phyloP scores from a whole-genome alignment of 306 rosid genomes.

The Abrus pulchellus region DNA sequence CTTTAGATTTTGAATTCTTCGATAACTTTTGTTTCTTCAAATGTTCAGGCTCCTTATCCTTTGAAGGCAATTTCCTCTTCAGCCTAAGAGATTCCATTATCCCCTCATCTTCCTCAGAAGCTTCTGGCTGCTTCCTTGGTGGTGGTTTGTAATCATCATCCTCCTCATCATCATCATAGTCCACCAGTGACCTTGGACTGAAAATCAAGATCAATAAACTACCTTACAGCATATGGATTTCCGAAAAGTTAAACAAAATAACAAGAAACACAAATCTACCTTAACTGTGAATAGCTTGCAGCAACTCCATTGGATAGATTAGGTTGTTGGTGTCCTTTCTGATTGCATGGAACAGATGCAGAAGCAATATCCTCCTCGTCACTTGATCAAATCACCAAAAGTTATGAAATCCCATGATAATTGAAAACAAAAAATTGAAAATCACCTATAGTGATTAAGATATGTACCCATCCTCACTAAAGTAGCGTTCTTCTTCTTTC shows the following conservation, averaged over 20 bases:
- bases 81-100: conserved; percentile 74
- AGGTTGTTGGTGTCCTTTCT: conserved; percentile 66
- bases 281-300: conserved; percentile 62
- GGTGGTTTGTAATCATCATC: conserved; percentile 95
- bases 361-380: conserved; percentile 93
- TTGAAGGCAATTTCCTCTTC: conserved; percentile 73
- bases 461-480: conserved; percentile 85
- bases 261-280: conserved; percentile 56
- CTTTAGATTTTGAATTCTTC: conserved; percentile 73
- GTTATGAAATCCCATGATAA: conserved; percentile 37
- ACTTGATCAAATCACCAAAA: conserved; percentile 56
- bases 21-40: conserved; percentile 76
- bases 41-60: conserved; percentile 72
- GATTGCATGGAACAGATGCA: conserved; percentile 65
- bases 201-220: conserved; percentile 38
- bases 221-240: not conserved
- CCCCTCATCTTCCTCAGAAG: conserved; percentile 82
- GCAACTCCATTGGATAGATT: conserved; percentile 76
- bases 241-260: conserved; percentile 1
- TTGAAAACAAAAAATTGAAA: conserved; percentile 23
- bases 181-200: conserved; percentile 85
- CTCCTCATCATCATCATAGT: conserved; percentile 95
- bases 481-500: conserved; percentile 93
- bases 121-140: conserved; percentile 72
- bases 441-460: not conserved